These are phyloP conservation scores for Piper longum DNA, from an alignment of 164 flowering plant genomes.

Conservation along the genomic window DNA sequence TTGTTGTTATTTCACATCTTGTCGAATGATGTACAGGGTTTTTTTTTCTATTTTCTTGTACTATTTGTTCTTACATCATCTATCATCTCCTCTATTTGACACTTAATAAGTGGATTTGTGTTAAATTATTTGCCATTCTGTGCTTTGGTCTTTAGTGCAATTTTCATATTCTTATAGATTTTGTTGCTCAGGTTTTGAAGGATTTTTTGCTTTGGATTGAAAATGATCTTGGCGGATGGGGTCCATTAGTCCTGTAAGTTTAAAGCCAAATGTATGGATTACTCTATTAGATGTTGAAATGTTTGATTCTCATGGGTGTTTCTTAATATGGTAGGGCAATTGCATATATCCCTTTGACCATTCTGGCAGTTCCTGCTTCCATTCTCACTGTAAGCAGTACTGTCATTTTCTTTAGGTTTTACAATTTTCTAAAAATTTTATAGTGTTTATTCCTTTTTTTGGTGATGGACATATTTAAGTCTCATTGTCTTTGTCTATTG, in stretches of 20 bases:
- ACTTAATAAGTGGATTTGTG: neutral
- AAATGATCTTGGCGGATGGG: conserved; percentile 76
- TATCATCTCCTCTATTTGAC: no score
- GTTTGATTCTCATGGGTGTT: neutral
- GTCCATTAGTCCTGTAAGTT: conserved; percentile 82
- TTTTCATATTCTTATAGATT: neutral
- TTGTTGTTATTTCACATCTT: neutral
- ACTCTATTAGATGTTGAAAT: neutral
- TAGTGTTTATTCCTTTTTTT: no score
- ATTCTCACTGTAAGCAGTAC: conserved; percentile 24
- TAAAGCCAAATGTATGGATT: neutral
- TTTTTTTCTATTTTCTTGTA: neutral
- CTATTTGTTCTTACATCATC: neutral
- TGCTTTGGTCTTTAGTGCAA: neutral
- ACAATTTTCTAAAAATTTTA: neutral
- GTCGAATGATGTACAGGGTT: neutral
- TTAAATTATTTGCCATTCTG: neutral
- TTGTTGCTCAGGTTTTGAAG: conserved; percentile 49
- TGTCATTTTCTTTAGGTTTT: no score
- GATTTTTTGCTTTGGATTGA: conserved; percentile 70
- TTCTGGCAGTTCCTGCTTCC: conserved; percentile 40
- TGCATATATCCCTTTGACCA: conserved; percentile 32
- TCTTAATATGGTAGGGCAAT: conserved; percentile 21
- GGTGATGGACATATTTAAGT: no score
- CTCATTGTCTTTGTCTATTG: no score